Base-by-base conservation (phyloP, 1,139 yeast genomes). In the Nakaseomyces bracarensis region DNA sequence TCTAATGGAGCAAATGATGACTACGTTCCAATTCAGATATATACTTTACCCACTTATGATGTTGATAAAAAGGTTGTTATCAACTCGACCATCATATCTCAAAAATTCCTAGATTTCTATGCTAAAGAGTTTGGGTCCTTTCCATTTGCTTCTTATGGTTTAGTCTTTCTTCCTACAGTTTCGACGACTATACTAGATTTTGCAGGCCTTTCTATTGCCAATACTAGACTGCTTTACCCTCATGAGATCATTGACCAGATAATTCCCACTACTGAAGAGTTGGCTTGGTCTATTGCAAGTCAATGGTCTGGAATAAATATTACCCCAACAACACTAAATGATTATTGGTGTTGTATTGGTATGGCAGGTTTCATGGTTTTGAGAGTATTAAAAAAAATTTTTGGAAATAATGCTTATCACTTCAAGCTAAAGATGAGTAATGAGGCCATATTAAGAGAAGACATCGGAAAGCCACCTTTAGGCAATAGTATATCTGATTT, bases 221-320 rank as follows among this genome's bases (percentile, higher is more conserved):
- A 75, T 49, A 78, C 81, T 19, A 67, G 72, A 25, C 60, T 87
- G 10, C 62, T 91, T n/a, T 91, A 85, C 54, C 81, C 93, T 0
- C 72, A 93, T 0, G 76, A 77, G 39, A 68, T 79, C 13, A 79
- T 91, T 29, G 98, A 93, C 52, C 93, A 95, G 0, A 70, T 86
- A 49, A 79, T 83, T 51, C 58, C 75, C 0, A 72, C 79, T 1
- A 84, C 96, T 0, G 87, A 84, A 47, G 60, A 68, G 0, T 59
- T 91, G 7, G 72, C 91, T 1, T 74, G 77, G 44, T 77, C 86
- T 0, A 64, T 93, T 28, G 84, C 98, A 0, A 72, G 77, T 5
- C 98, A 93, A 59, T 93, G 97, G 95, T 75, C 95, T 1, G 96
- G 97, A 7, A 81, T 93, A 29, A 86, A 86, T 58, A 85, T 93